Percentiles rank a stretch among this genome's conserved stretches.
Conservation (phyloP, 2,329 filamentous ascomycete genomes). For the Scytalidium sp. region DNA sequence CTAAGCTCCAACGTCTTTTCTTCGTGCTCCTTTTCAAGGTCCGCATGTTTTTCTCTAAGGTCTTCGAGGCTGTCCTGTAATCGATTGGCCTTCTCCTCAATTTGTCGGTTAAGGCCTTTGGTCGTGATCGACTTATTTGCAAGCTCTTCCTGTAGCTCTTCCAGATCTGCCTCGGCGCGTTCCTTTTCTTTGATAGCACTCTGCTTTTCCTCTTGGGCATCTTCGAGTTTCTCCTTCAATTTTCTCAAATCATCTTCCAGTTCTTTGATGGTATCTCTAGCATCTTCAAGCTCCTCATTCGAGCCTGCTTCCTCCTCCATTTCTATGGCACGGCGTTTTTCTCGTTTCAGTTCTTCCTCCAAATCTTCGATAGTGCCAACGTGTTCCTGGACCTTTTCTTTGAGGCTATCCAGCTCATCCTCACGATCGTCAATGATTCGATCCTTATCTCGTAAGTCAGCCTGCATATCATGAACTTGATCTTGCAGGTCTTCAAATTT, state of each 20-base stretch:
- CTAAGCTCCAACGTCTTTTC: constrained; percentile 37
- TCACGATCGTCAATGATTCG: constrained; percentile 70
- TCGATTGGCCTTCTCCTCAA: constrained; percentile 66
- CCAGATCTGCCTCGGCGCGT: constrained; percentile 55
- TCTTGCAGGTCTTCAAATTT: constrained; percentile 67
- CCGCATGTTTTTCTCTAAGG: constrained; percentile 40
- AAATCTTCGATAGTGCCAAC: constrained; percentile 50
- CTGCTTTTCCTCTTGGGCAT: constrained; percentile 52
- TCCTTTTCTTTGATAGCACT: constrained; percentile 53
- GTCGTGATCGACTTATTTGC: constrained; percentile 75
- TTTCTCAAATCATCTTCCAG: constrained; percentile 53
- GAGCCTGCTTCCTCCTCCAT: constrained; percentile 55
- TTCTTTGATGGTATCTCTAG: constrained; percentile 52
- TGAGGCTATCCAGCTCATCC: constrained; percentile 69
- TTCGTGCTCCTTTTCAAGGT: constrained; percentile 39
- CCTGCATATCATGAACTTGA: constrained; percentile 73
- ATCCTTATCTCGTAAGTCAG: constrained; percentile 73
- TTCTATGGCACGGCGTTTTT: constrained; percentile 47
- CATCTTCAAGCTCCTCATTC: constrained; percentile 51
- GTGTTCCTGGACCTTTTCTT: constrained; percentile 50
- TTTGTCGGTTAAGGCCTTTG: constrained; percentile 70
- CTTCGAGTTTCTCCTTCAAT: constrained; percentile 52
- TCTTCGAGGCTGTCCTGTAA: constrained; percentile 64
- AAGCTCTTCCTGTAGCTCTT: constrained; percentile 73
- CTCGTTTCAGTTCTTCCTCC: constrained; percentile 57